These are phyloP conservation scores for Luzula sylvatica DNA, from an alignment of 176 grass and related monocot genomes.

Conservation along the genomic window DNA sequence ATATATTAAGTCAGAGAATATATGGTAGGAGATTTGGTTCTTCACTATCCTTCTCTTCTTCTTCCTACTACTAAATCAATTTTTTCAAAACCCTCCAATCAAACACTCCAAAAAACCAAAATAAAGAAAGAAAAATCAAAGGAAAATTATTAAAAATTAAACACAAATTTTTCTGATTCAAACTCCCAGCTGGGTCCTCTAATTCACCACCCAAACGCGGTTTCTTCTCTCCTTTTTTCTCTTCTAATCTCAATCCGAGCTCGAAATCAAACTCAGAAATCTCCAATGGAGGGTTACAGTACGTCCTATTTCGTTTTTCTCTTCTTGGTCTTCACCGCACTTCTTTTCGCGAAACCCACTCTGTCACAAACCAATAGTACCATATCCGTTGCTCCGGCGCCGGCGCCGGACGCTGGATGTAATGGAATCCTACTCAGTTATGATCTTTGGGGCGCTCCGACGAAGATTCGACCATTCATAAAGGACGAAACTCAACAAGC, in stretches of 20 bases:
- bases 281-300: slow-evolving; percentile 29
- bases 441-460: slow-evolving; percentile 2
- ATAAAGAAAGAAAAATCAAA: neutral
- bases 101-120: slow-evolving; percentile 3
- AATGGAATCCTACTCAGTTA: slow-evolving; percentile 71
- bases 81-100: neutral
- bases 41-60: neutral
- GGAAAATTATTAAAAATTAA: slow-evolving; percentile 10
- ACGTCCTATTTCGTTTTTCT: slow-evolving; percentile 15
- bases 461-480: slow-evolving; percentile 61
- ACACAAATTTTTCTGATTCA: slow-evolving; percentile 33
- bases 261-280: slow-evolving; percentile 9
- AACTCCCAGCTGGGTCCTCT: slow-evolving; percentile 27
- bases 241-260: neutral
- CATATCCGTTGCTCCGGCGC: slow-evolving; percentile 26
- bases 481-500: slow-evolving; percentile 44
- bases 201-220: slow-evolving; percentile 25
- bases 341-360: slow-evolving; percentile 23
- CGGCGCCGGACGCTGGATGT: slow-evolving; percentile 49
- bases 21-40: too few species aligned
- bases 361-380: slow-evolving; percentile 5
- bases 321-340: neutral
- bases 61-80: neutral
- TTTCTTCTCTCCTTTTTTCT: slow-evolving; percentile 37
- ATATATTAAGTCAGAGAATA: too few species aligned